These are phyloP conservation scores for Emiliania huxleyi DNA, from an alignment of 78 protist genomes.

Conservation along the genomic window DNA sequence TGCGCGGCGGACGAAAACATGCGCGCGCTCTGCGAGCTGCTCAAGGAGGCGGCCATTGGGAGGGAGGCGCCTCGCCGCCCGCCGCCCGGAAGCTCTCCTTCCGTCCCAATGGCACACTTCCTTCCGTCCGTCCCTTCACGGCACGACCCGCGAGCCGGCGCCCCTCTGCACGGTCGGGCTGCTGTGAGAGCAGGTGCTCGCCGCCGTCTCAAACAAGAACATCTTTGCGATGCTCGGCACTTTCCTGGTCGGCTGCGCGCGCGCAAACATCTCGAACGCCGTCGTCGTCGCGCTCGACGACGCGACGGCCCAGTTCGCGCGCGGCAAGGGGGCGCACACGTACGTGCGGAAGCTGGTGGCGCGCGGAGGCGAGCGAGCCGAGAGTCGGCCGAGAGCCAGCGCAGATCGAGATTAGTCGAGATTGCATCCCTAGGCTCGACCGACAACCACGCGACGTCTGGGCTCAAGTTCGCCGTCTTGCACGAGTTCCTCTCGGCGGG, in stretches of 20 bases:
- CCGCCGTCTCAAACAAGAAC: not conserved
- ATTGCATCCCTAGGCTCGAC: not conserved
- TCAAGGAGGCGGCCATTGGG: not conserved
- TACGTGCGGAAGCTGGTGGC: not conserved
- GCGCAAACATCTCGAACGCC: not conserved
- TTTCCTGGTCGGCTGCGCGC: not conserved
- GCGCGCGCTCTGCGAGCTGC: not conserved
- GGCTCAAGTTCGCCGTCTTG: not conserved
- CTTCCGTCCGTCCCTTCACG: too few relatives aligned
- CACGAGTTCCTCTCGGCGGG: not conserved
- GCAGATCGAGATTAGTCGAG: too few relatives aligned
- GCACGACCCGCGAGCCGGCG: too few relatives aligned
- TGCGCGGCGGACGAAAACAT: not conserved
- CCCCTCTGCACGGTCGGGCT: too few relatives aligned
- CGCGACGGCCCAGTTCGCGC: not conserved
- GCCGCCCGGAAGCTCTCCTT: too few relatives aligned
- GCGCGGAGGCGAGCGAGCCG: too few relatives aligned
- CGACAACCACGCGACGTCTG: conserved; percentile 6
- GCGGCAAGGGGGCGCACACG: not conserved
- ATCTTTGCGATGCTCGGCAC: not conserved
- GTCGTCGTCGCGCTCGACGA: not conserved
- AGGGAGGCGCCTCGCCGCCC: not conserved
- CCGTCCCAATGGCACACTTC: too few relatives aligned
- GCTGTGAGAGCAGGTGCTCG: too few relatives aligned
- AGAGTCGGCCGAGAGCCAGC: too few relatives aligned